Conservation (phyloP, 139 green algal species). For the Chlorella ohadii region DNA sequence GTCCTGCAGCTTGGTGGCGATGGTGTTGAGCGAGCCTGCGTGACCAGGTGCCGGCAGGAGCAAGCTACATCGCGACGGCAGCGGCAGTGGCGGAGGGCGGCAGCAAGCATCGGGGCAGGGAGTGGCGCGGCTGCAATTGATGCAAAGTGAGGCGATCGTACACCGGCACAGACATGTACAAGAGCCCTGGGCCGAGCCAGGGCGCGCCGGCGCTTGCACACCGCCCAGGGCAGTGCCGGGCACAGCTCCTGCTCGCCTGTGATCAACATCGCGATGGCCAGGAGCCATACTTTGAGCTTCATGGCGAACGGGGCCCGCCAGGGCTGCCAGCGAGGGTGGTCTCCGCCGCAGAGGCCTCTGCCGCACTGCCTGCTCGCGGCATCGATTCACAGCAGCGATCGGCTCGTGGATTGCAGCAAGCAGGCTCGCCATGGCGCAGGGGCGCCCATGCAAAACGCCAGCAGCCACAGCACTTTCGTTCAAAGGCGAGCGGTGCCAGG, state of each 20-base stretch:
- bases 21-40: constrained; percentile 84
- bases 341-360: too few relatives aligned
- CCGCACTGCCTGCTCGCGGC: too few relatives aligned
- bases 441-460: too few relatives aligned
- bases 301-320: not conserved
- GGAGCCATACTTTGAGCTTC: not conserved
- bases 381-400: too few relatives aligned
- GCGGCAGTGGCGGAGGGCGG: not conserved
- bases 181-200: too few relatives aligned
- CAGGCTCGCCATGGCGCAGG: too few relatives aligned
- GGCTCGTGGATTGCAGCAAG: too few relatives aligned
- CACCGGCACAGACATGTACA: too few relatives aligned
- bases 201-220: too few relatives aligned
- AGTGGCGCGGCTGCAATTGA: not conserved
- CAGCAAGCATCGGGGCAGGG: not conserved
- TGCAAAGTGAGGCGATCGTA: not conserved
- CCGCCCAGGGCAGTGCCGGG: too few relatives aligned
- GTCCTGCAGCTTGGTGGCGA: constrained; percentile 88
- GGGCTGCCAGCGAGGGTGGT: not conserved
- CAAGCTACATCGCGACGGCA: not conserved
- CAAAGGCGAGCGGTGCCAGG: too few relatives aligned
- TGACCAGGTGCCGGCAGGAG: not conserved
- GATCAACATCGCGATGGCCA: not conserved
- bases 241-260: not conserved
- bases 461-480: too few relatives aligned